Conservation (phyloP, 305 asterid species). For the Ajuga reptans region DNA sequence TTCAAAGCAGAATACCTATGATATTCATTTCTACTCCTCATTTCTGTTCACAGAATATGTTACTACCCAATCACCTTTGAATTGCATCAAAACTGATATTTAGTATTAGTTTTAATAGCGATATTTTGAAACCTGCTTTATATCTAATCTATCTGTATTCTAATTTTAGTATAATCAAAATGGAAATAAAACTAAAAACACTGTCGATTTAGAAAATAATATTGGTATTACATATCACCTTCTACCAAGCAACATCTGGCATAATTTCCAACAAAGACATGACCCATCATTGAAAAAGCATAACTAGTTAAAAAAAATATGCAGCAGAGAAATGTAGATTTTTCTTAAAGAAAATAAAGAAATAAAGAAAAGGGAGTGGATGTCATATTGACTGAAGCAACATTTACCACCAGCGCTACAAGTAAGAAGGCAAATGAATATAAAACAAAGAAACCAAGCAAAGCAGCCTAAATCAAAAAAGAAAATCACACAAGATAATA, state of each 20-base stretch:
- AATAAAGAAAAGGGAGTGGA: not conserved
- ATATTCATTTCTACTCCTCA: too few species aligned
- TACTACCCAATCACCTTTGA: too few species aligned
- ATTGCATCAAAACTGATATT: too few species aligned
- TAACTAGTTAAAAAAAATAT: not conserved
- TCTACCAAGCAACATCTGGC: not conserved
- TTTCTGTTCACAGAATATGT: too few species aligned
- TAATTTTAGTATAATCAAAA: too few species aligned
- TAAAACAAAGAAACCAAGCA: not conserved
- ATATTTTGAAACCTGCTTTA: too few species aligned
- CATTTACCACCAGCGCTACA: not conserved
- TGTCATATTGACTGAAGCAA: not conserved
- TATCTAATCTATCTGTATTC: too few species aligned
- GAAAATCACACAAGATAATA: not conserved
- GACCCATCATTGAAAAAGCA: not conserved
- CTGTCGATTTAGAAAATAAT: not conserved
- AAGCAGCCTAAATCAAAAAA: not conserved
- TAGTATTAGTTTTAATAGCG: too few species aligned
- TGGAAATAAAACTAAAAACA: too few species aligned
- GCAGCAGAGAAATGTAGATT: too few species aligned
- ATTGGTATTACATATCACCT: not conserved
- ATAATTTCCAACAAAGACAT: not conserved
- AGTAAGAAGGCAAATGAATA: not conserved
- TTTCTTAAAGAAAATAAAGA: too few species aligned
- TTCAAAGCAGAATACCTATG: too few species aligned